Conservation (phyloP, 2,329 filamentous ascomycete genomes). For the Microsporum ferrugineum region DNA sequence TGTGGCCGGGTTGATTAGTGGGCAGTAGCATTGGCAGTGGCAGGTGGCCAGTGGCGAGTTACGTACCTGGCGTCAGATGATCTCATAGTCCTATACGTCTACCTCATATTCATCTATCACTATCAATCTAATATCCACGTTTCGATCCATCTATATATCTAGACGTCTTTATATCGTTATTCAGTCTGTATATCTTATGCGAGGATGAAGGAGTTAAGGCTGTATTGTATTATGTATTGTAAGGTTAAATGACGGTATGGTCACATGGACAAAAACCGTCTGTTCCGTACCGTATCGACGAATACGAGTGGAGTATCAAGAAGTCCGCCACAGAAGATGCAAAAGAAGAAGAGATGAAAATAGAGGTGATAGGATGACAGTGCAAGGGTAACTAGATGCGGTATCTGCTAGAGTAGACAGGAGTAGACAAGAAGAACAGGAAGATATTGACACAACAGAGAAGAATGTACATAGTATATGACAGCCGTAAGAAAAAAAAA, state of each 20-base stretch:
- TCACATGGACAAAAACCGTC: not conserved
- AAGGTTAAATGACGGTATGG: not conserved
- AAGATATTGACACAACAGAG: not conserved
- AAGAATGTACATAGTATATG: not conserved
- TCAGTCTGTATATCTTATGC: not conserved
- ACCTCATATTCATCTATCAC: not conserved
- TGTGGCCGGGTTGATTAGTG: not conserved
- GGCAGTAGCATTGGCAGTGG: not conserved
- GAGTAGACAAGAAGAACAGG: not conserved
- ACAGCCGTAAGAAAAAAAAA: not conserved
- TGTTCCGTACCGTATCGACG: not conserved
- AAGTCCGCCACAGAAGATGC: not conserved
- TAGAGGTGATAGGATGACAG: not conserved
- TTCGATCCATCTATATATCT: not conserved
- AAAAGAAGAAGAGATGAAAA: not conserved
- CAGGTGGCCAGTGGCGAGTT: not conserved
- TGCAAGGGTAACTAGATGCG: not conserved
- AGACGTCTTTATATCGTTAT: not conserved
- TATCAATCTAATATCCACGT: not conserved
- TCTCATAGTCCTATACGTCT: not conserved
- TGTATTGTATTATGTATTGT: not conserved
- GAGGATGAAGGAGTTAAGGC: not conserved
- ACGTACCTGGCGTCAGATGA: constrained; percentile 1
- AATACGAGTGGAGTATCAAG: not conserved
- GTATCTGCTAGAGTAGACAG: not conserved